A percentile compares a stretch with the other conserved stretches of the same genome.
Evolutionary conservation across 192 early-diverging fungal genomes (phyloP).

Genomic region (Backusella psychrophila): DNA sequence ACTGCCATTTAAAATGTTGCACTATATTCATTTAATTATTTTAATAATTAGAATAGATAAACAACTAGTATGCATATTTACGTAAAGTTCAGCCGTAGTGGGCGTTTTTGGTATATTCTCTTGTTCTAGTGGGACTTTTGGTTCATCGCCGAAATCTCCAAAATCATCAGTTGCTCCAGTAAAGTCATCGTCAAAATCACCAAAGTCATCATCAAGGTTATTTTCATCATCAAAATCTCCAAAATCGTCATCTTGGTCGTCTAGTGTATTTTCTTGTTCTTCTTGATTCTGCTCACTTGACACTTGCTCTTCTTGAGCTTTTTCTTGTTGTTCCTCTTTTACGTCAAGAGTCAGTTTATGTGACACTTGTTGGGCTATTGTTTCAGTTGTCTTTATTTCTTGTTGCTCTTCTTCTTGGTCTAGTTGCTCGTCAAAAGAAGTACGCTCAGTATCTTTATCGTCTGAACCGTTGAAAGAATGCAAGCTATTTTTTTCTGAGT

Average conservation of each 20-base stretch:
- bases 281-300: background rate
- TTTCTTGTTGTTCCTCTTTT: background rate
- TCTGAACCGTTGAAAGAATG: background rate
- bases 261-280: background rate
- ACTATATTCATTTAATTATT: background rate
- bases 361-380: background rate
- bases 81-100: slow-evolving; percentile 12
- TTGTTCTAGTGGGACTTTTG: background rate
- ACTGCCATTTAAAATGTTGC: background rate
- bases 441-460: background rate
- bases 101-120: background rate
- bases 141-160: slow-evolving; percentile 34
- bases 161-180: slow-evolving; percentile 23
- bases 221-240: background rate
- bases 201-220: background rate
- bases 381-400: background rate
- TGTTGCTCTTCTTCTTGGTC: background rate
- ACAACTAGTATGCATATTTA: background rate
- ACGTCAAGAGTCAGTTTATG: background rate
- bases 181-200: slow-evolving; percentile 2
- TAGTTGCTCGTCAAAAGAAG: background rate
- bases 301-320: background rate
- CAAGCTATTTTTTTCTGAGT: background rate
- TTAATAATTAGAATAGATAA: background rate
- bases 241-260: background rate